phyloP scores from a whole-genome alignment of 2,329 filamentous ascomycete genomes.

The Xylariaceae sp. region DNA sequence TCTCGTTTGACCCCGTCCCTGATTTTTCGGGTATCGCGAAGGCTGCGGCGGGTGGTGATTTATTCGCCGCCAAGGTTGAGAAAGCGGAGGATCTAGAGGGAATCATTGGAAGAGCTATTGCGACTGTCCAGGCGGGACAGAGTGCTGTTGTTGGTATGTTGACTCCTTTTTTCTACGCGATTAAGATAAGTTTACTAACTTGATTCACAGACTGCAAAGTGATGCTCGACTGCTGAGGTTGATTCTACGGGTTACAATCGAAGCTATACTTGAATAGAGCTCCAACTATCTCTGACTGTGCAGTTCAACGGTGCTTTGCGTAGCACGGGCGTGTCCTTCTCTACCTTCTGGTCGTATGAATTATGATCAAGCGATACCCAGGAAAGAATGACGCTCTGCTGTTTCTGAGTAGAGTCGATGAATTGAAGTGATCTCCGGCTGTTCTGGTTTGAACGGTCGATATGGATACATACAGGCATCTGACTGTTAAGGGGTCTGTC shows the following conservation, averaged over 20 bases:
- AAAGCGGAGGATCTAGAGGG: constrained; percentile 42
- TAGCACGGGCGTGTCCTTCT: too few species aligned
- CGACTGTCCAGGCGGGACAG: constrained; percentile 45
- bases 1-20: constrained; percentile 53
- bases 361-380: too few species aligned
- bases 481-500: too few species aligned
- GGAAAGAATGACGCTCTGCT: too few species aligned
- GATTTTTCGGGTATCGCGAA: constrained; percentile 58
- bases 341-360: too few species aligned
- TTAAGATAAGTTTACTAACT: constrained; percentile 5
- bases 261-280: not conserved
- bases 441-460: too few species aligned
- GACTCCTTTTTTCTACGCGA: too few species aligned
- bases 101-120: constrained; percentile 46
- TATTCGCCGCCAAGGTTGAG: constrained; percentile 46
- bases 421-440: too few species aligned
- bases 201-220: constrained; percentile 19
- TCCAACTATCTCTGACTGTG: not conserved
- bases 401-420: too few species aligned
- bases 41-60: constrained; percentile 51
- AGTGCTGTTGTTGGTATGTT: constrained; percentile 48
- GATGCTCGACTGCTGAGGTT: constrained; percentile 8
- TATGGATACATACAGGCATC: too few species aligned
- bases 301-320: too few species aligned
- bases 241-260: too few species aligned